Conservation (phyloP, 1,139 yeast species). For the Suhomyces maxii region DNA sequence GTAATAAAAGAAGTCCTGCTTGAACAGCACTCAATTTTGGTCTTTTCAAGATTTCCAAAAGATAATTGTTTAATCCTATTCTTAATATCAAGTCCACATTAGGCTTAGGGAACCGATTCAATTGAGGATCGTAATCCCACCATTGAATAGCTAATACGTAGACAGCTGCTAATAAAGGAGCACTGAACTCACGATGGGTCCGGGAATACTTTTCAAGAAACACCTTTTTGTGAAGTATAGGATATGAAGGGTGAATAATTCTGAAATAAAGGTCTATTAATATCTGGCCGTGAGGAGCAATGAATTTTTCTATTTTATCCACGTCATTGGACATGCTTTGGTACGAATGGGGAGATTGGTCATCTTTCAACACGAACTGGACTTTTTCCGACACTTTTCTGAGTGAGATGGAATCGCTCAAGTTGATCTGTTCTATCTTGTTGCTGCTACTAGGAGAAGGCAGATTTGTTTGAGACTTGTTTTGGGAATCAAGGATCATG, state of each 20-base stretch:
- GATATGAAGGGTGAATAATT: conserved; percentile 77
- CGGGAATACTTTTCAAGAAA: conserved; percentile 74
- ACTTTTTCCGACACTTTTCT: conserved; percentile 67
- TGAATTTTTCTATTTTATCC: conserved; percentile 68
- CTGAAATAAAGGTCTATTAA: conserved; percentile 70
- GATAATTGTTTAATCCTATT: conserved; percentile 58
- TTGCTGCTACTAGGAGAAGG: conserved; percentile 11
- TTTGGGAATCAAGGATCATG: conserved; percentile 48
- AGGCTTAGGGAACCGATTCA: conserved; percentile 66
- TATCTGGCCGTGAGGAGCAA: conserved; percentile 76
- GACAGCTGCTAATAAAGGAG: conserved; percentile 74
- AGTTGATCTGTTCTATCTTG: conserved; percentile 64
- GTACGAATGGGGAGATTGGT: conserved; percentile 64
- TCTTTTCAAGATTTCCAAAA: conserved; percentile 65
- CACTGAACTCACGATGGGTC: conserved; percentile 75
- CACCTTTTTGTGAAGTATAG: conserved; percentile 73
- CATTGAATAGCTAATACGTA: conserved; percentile 75
- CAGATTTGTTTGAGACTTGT: conserved; percentile 7
- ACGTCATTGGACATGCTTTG: conserved; percentile 65
- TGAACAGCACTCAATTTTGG: conserved; percentile 81
- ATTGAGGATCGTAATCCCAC: conserved; percentile 80
- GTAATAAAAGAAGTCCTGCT: conserved; percentile 68
- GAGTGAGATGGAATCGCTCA: conserved; percentile 56
- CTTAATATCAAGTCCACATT: conserved; percentile 50
- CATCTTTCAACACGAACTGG: conserved; percentile 70